These are phyloP conservation scores for Solanum ahanhuiri DNA, from an alignment of 257 asterid genomes.

Conservation along the genomic window DNA sequence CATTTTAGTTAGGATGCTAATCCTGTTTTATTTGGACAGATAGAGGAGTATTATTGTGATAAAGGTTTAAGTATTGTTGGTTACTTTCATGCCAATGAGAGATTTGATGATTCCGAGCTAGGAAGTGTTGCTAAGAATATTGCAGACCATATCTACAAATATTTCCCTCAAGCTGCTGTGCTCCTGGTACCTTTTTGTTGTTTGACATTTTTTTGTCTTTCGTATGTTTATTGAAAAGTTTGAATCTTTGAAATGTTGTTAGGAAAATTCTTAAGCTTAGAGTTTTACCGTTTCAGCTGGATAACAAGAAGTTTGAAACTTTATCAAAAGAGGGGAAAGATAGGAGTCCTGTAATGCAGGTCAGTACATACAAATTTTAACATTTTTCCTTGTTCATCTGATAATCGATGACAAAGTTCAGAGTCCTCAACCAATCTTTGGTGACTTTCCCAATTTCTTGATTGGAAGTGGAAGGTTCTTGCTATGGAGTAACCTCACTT, in stretches of 20 bases:
- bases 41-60: slow-evolving; percentile 68
- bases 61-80: slow-evolving; percentile 81
- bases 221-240: background rate
- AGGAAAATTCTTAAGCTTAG: background rate
- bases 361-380: slow-evolving; percentile 4
- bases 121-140: slow-evolving; percentile 67
- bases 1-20: background rate
- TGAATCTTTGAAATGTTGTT: slow-evolving; percentile 7
- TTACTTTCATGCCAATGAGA: slow-evolving; percentile 89
- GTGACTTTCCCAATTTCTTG: background rate
- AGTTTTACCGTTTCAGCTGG: slow-evolving; percentile 30
- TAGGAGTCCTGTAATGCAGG: slow-evolving; percentile 66
- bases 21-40: slow-evolving; percentile 22
- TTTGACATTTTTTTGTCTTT: background rate
- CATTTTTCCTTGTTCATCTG: background rate
- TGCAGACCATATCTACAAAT: slow-evolving; percentile 73
- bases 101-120: slow-evolving; percentile 71
- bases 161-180: slow-evolving; percentile 75
- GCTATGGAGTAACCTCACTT: background rate
- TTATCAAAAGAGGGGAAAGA: slow-evolving; percentile 41
- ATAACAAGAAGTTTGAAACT: slow-evolving; percentile 52
- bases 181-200: slow-evolving; percentile 50
- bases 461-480: background rate
- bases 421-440: background rate
- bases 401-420: background rate